Base-by-base conservation (phyloP, 371 early-diverging fungal genomes). In the Mucor mucedo region DNA sequence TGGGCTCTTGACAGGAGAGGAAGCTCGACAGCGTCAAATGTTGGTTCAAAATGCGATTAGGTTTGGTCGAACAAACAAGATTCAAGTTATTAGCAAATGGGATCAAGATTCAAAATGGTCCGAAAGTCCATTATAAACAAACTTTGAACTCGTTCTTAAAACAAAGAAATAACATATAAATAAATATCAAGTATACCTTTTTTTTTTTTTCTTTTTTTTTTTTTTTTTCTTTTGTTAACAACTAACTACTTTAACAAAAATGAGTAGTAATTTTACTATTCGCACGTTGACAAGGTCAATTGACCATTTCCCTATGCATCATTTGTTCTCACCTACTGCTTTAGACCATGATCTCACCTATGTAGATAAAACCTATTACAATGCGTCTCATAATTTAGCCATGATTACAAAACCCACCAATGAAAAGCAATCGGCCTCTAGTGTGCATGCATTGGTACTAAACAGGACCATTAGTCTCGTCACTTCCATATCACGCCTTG, bases 291-390 rank as follows among this genome's bases (percentile, higher is more conserved):
- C 60, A 41, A 60, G 38, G 8, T 60, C 59, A 16, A 45, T 66
- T 28, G 64, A 59, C 3, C 63, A 63, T 21, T 62, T 65, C 30
- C 72, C 72, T 27, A 58, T 77, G 33, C 71, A 71, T 55, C 65
- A 71, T 41, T 64, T 80, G 16, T 80, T 80, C 42, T 77, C 80
- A 16, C 76, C 77, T 29, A 73, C 75, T 28, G 30, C 62, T 40
- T 28, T 78, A 29, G 59, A 58, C n/a, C 53, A 73, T 40, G 82
- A 81, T 54, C 50, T 81, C 1, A 62, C 55, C 27, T 81, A 78
- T 40, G 62, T 81, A 33, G 78, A 81, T 60, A 63, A 71, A 39
- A 81, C 77, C 0, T 78, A 81, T 47, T 81, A 81, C 27, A 30
- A 50, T 29, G 32, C 50, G 8, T n/a, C 44, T 10, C 50, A 50